phyloP scores from a whole-genome alignment of 1,284 basidiomycete genomes.

The Lentinus polychrous region DNA sequence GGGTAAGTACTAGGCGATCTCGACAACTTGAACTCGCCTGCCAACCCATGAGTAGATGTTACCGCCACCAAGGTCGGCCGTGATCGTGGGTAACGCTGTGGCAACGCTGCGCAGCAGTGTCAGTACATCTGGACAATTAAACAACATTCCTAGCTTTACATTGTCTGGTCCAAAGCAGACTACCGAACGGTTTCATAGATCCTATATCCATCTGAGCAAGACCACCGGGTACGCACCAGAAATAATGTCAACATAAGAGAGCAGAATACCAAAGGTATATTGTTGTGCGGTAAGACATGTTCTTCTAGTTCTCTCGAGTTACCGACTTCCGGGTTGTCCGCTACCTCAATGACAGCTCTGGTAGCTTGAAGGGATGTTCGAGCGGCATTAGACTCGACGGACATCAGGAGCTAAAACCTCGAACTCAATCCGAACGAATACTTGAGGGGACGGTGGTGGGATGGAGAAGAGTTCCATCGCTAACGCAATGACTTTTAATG shows the following conservation, averaged over 20 bases:
- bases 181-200: constrained; percentile 19
- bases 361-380: too few species aligned
- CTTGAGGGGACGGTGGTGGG: too few species aligned
- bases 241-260: constrained; percentile 23
- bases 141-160: constrained; percentile 13
- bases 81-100: constrained; percentile 73
- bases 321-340: too few species aligned
- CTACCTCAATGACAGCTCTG: too few species aligned
- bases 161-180: constrained; percentile 26
- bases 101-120: constrained; percentile 55
- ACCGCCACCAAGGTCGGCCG: constrained; percentile 54
- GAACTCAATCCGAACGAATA: too few species aligned
- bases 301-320: constrained; percentile 14
- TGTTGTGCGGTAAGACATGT: constrained; percentile 28
- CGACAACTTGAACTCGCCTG: constrained; percentile 34
- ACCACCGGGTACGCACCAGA: constrained; percentile 5
- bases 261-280: constrained; percentile 27
- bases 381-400: too few species aligned
- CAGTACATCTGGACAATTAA: neutral
- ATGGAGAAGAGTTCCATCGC: too few species aligned
- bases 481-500: too few species aligned
- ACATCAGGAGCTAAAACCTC: too few species aligned
- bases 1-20: neutral
- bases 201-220: neutral
- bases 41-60: constrained; percentile 66